phyloP scores from a whole-genome alignment of 495 filamentous ascomycete species.

The Xylaria acuta region DNA sequence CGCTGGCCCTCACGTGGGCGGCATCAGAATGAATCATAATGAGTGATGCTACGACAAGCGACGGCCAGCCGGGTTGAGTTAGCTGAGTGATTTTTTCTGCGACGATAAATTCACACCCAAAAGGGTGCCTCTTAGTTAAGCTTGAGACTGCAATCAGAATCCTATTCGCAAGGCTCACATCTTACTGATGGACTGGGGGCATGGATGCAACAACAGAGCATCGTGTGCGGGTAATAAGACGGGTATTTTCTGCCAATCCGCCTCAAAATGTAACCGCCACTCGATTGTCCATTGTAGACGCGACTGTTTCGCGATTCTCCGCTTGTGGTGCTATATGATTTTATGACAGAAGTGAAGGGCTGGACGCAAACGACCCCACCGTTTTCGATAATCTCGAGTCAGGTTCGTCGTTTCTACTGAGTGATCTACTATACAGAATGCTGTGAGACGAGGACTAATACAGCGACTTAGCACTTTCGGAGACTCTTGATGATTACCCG shows the following conservation, averaged over 20 bases:
- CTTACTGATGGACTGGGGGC: background rate
- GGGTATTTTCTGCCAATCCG: constrained; percentile 34
- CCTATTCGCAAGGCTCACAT: background rate
- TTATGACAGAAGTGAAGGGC: constrained; percentile 36
- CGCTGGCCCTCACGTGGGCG: constrained; percentile 10
- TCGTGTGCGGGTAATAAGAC: constrained; percentile 26
- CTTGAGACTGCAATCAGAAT: background rate
- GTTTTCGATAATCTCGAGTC: constrained; percentile 40
- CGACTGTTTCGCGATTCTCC: constrained; percentile 40
- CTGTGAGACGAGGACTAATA: background rate
- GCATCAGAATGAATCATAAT: constrained; percentile 22
- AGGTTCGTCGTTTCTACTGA: background rate
- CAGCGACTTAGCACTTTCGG: constrained; percentile 33
- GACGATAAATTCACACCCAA: background rate
- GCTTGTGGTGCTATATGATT: constrained; percentile 48
- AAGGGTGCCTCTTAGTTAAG: background rate
- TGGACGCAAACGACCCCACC: constrained; percentile 28
- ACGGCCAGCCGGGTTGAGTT: constrained; percentile 2
- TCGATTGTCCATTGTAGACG: constrained; percentile 48
- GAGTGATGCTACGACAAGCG: background rate
- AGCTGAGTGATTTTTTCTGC: background rate
- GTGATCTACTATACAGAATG: background rate
- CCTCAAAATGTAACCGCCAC: constrained; percentile 27
- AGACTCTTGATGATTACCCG: constrained; percentile 45
- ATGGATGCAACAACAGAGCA: constrained; percentile 2